Conservation (phyloP, 768 basidiomycete genomes). For the Phlegmacium glaucopus region DNA sequence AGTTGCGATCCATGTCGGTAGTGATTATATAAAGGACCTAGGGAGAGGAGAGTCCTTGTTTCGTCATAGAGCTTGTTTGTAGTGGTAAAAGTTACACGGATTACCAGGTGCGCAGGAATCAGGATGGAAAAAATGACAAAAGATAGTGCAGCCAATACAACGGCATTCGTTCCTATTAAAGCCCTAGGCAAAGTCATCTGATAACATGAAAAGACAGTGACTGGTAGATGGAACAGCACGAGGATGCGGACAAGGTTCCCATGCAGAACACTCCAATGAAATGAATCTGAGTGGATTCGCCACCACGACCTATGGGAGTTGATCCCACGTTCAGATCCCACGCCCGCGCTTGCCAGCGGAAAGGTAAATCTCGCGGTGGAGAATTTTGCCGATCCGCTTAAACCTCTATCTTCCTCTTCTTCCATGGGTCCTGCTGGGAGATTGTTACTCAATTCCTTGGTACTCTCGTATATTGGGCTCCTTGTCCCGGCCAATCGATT, state of each 20-base stretch:
- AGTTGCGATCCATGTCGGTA: slow-evolving; percentile 89
- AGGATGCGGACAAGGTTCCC: slow-evolving; percentile 92
- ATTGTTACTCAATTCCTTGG: slow-evolving; percentile 40
- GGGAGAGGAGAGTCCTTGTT: slow-evolving; percentile 83
- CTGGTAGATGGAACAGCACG: slow-evolving; percentile 90
- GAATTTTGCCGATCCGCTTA: slow-evolving; percentile 26
- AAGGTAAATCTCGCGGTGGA: slow-evolving; percentile 34
- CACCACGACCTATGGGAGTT: slow-evolving; percentile 46
- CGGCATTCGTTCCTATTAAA: slow-evolving; percentile 52
- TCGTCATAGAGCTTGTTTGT: slow-evolving; percentile 94
- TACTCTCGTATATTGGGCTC: slow-evolving; percentile 34
- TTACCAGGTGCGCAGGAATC: slow-evolving; percentile 69
- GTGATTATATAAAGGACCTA: slow-evolving; percentile 93
- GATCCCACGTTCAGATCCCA: slow-evolving; percentile 29
- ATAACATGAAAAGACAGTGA: slow-evolving; percentile 90
- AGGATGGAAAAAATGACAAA: slow-evolving; percentile 79
- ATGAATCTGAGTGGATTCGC: slow-evolving; percentile 59
- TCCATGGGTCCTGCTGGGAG: slow-evolving; percentile 26
- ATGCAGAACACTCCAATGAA: slow-evolving; percentile 77
- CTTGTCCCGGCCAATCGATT: slow-evolving; percentile 28
- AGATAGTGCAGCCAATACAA: slow-evolving; percentile 77
- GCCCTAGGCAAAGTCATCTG: slow-evolving; percentile 64
- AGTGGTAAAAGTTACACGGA: slow-evolving; percentile 75
- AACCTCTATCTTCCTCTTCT: slow-evolving; percentile 39
- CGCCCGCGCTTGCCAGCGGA: slow-evolving; percentile 22